Percentiles rank a stretch among this genome's conserved stretches.
Evolutionary conservation across 2,329 filamentous ascomycete species (phyloP).

Genomic region (Chrysoporthe deuterocubensis): DNA sequence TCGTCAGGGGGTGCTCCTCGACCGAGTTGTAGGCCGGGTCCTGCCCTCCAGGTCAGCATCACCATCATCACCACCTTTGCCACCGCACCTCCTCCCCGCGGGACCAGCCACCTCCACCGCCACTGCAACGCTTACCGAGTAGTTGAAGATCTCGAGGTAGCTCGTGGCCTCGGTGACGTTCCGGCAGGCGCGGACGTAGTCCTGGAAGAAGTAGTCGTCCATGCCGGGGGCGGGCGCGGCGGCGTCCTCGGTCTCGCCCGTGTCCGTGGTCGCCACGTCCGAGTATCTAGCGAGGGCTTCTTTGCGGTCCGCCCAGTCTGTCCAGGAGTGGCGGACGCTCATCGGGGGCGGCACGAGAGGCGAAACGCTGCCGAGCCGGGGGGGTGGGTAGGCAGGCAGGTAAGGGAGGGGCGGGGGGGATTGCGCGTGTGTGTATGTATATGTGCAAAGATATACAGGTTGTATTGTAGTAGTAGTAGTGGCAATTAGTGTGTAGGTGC

Average conservation of each 20-base stretch:
- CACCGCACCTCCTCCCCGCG: neutral
- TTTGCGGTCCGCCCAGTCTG: constrained; percentile 10
- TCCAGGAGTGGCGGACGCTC: constrained; percentile 14
- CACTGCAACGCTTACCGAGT: constrained; percentile 50
- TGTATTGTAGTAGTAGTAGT: too few species aligned
- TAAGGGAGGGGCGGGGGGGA: neutral
- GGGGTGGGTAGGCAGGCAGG: neutral
- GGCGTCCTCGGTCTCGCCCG: constrained; percentile 7
- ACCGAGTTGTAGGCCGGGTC: constrained; percentile 53
- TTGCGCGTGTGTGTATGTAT: too few species aligned
- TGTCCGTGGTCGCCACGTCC: constrained; percentile 7
- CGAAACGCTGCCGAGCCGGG: too few species aligned
- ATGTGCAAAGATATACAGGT: too few species aligned
- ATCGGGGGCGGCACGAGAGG: neutral
- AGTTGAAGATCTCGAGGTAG: constrained; percentile 64
- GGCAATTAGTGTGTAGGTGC: neutral
- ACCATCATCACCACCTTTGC: neutral
- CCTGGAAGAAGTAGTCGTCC: constrained; percentile 63
- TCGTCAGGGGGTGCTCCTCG: constrained; percentile 56
- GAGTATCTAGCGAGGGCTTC: constrained; percentile 4
- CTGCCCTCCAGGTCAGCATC: constrained; percentile 39
- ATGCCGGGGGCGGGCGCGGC: constrained; percentile 39
- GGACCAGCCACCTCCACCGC: too few species aligned
- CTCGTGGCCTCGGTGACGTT: constrained; percentile 56
- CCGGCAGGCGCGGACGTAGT: constrained; percentile 52